Evolutionary conservation across 1,284 basidiomycete genomes (phyloP).

Genomic region (Ustilago esculenta): DNA sequence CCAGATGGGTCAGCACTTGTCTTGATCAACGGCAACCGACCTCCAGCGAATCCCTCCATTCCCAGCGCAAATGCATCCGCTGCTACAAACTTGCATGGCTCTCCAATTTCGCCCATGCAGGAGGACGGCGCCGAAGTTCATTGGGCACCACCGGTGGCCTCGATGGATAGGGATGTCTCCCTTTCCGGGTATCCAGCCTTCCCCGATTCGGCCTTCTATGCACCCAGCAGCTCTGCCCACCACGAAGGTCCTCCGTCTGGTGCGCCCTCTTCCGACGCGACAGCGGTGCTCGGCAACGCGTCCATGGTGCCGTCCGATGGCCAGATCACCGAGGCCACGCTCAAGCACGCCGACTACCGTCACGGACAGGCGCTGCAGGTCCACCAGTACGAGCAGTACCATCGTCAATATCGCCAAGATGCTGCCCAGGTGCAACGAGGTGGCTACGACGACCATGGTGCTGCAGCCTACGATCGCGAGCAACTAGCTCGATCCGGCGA

Average conservation of each 20-base stretch:
- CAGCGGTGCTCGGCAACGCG: constrained; percentile 22
- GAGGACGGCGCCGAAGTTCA: constrained; percentile 42
- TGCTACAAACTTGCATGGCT: constrained; percentile 6
- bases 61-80: background rate
- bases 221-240: constrained; percentile 33
- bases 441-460: constrained; percentile 35
- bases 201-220: constrained; percentile 55
- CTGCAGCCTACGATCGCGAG: constrained; percentile 21
- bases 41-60: constrained; percentile 2
- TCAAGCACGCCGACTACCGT: constrained; percentile 17
- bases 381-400: constrained; percentile 46
- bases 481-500: constrained; percentile 12
- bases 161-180: constrained; percentile 20
- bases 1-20: constrained; percentile 27
- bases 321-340: constrained; percentile 31
- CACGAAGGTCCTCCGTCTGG: constrained; percentile 28
- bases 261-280: constrained; percentile 24
- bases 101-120: constrained; percentile 48
- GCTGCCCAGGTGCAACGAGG: constrained; percentile 3
- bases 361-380: constrained; percentile 29
- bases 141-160: constrained; percentile 32
- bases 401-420: constrained; percentile 30
- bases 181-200: constrained; percentile 55
- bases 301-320: constrained; percentile 20
- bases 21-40: constrained; percentile 22